These are phyloP conservation scores for Podaxis sp. DNA, from an alignment of 768 basidiomycete species.

Conservation along the genomic window DNA sequence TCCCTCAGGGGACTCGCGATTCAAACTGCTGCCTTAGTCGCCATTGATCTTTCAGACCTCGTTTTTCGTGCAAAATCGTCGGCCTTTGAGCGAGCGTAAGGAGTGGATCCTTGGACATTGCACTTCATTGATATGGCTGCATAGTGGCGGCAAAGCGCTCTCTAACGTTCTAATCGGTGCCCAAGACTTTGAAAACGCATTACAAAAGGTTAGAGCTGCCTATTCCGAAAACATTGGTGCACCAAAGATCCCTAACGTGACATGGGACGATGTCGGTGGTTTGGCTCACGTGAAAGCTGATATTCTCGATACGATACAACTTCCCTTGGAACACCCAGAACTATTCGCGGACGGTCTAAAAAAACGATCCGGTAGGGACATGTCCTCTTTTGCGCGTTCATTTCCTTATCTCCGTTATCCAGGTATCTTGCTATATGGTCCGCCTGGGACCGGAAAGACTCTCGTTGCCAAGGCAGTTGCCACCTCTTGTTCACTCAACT, in stretches of 20 bases:
- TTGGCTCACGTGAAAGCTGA: slow-evolving; percentile 83
- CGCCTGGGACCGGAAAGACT: slow-evolving; percentile 95
- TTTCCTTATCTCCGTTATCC: not conserved
- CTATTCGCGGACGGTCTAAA: slow-evolving; percentile 88
- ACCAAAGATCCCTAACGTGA: slow-evolving; percentile 91
- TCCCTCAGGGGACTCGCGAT: slow-evolving; percentile 67
- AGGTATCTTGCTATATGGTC: slow-evolving; percentile 92
- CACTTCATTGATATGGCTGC: slow-evolving; percentile 4
- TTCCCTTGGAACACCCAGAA: slow-evolving; percentile 88
- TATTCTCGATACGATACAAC: slow-evolving; percentile 92
- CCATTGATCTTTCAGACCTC: slow-evolving; percentile 73
- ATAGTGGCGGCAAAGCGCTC: slow-evolving; percentile 20
- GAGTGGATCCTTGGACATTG: slow-evolving; percentile 3
- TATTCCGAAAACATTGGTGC: slow-evolving; percentile 96
- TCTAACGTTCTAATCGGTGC: slow-evolving; percentile 43
- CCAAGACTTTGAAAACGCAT: slow-evolving; percentile 68
- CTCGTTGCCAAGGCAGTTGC: slow-evolving; percentile 95
- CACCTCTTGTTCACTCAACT: slow-evolving; percentile 91
- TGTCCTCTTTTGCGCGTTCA: not conserved
- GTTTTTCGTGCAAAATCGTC: slow-evolving; percentile 52
- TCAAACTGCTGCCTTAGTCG: slow-evolving; percentile 89
- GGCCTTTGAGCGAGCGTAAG: slow-evolving; percentile 53
- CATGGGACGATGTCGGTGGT: slow-evolving; percentile 98
- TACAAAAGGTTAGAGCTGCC: slow-evolving; percentile 65
- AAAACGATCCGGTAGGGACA: slow-evolving; percentile 79